phyloP scores from a whole-genome alignment of 495 filamentous ascomycete genomes.

The Penicillium parvum region DNA sequence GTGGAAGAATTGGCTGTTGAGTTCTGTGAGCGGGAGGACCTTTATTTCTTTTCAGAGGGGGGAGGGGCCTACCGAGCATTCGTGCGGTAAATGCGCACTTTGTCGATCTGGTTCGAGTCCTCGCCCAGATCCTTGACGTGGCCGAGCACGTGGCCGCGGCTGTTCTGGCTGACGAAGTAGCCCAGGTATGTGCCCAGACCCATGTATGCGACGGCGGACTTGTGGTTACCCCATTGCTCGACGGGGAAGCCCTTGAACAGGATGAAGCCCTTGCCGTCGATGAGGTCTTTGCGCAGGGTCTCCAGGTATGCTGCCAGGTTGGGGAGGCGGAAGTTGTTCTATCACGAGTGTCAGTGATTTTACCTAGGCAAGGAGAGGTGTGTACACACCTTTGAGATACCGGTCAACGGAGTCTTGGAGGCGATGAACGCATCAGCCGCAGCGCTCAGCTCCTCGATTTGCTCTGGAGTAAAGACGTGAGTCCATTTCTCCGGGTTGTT shows the following conservation, averaged over 20 bases:
- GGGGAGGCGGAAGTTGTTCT: slow-evolving; percentile 52
- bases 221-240: slow-evolving; percentile 63
- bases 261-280: slow-evolving; percentile 81
- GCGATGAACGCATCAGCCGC: slow-evolving; percentile 64
- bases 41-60: not conserved
- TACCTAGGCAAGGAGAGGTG: not conserved
- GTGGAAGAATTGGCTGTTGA: slow-evolving; percentile 62
- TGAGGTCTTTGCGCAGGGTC: slow-evolving; percentile 57
- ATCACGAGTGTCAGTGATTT: not conserved
- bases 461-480: slow-evolving; percentile 58
- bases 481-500: slow-evolving; percentile 69
- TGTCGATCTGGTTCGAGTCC: slow-evolving; percentile 68
- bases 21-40: not conserved
- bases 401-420: slow-evolving; percentile 59
- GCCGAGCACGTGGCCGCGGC: slow-evolving; percentile 73
- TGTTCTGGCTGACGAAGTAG: slow-evolving; percentile 78
- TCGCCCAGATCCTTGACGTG: slow-evolving; percentile 85
- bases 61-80: slow-evolving; percentile 57
- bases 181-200: slow-evolving; percentile 75
- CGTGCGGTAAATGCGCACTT: slow-evolving; percentile 79
- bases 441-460: slow-evolving; percentile 60
- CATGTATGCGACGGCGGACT: slow-evolving; percentile 79
- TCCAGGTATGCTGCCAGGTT: slow-evolving; percentile 50
- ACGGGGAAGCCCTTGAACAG: slow-evolving; percentile 78
- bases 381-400: slow-evolving; percentile 55